Base-by-base conservation (phyloP, 164 flowering plant species). In the Aristolochia fimbriata region DNA sequence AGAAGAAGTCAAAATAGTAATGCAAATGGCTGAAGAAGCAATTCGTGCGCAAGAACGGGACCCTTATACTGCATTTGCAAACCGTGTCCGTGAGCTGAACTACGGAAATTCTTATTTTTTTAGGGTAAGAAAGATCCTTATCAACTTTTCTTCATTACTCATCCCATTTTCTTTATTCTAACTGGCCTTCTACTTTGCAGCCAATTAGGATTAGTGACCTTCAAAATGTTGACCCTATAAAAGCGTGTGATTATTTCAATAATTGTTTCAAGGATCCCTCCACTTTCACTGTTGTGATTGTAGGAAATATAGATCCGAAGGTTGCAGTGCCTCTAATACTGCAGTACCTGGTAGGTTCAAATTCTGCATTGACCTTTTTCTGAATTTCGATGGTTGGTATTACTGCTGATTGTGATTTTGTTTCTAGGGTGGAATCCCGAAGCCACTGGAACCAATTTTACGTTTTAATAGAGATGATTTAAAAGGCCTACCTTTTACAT, bases 21-120 rank as follows among this genome's bases (percentile, higher is more conserved):
- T 88, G 95, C 93, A 92, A 75, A 92, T 92, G 98, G 82, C 95
- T 3, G 86, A 88, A 78, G 98, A 87, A 78, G 81, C 84, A 24
- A 81, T 92, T 50, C 84, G 72, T 73, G 96, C 98, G 67, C 96
- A 85, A 77, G 95, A 92, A 68, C 83, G 98, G 71, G 98, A 92
- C 73, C 98, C 98, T 19, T 81, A 81, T 68, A 88, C 95, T 73
- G 95, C 81, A 62, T 92, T 92, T 80, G 72, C 93, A n/a, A 87
- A 92, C 67, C 91, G 98, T 65, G 96, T 88, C 68, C 83, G 93
- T 71, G 93, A 92, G 71, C 77, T 92, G 65, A 88, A 92, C 70
- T 92, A 92, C 74, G 98, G 96, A 23, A 84, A 84, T 71, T 87
- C 98, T 15, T 88, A 83, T 64, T 88, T 87, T 62, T 88, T 88